Evolutionary conservation across 306 rosid species (phyloP).

Genomic region (Urtica urens): DNA sequence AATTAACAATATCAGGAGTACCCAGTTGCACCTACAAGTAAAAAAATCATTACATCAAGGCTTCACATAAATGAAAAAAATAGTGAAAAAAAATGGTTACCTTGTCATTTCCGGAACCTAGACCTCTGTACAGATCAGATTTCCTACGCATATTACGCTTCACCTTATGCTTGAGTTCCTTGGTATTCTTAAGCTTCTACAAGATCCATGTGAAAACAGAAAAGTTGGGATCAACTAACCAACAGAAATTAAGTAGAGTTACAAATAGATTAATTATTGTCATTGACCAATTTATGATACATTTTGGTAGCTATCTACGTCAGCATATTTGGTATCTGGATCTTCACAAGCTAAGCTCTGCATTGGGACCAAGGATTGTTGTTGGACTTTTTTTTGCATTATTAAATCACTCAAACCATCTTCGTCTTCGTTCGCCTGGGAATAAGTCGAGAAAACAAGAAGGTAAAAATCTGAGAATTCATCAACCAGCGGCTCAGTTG

Average conservation of each 20-base stretch:
- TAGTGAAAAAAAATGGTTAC: not conserved
- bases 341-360: no score
- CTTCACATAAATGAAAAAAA: not conserved
- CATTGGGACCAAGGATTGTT: no score
- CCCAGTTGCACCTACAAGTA: slow-evolving; percentile 39
- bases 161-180: slow-evolving; percentile 21
- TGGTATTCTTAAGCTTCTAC: slow-evolving; percentile 39
- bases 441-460: not conserved
- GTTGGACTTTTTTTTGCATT: not conserved
- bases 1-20: slow-evolving; percentile 10
- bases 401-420: not conserved
- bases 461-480: slow-evolving; percentile 9
- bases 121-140: slow-evolving; percentile 21
- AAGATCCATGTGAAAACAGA: no score
- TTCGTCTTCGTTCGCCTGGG: slow-evolving; percentile 18
- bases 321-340: not conserved
- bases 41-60: no score
- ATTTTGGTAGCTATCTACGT: slow-evolving; percentile 17
- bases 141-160: slow-evolving; percentile 8
- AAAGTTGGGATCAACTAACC: no score
- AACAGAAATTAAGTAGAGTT: no score
- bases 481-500: slow-evolving; percentile 18
- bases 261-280: no score
- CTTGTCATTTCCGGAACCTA: slow-evolving; percentile 7
- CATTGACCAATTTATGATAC: not conserved